Evolutionary conservation across 2,329 filamentous ascomycete genomes (phyloP).

Genomic region (Cladophialophora psammophila): DNA sequence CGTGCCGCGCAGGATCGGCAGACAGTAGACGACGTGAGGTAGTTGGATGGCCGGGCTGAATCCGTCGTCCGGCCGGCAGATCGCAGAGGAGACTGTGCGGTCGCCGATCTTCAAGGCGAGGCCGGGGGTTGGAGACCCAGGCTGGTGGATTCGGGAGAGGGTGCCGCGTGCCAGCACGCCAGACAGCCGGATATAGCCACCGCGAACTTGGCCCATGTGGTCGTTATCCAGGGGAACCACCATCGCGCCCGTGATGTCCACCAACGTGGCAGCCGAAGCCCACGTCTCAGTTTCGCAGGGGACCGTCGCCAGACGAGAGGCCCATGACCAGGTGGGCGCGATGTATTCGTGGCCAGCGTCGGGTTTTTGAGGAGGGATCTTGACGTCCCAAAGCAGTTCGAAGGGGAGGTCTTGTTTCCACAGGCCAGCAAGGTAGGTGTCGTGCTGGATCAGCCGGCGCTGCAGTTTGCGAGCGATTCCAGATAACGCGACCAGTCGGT

Average conservation of each 20-base stretch:
- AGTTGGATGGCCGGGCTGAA: neutral
- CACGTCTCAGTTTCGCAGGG: constrained; percentile 7
- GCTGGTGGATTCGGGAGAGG: neutral
- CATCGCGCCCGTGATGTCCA: neutral
- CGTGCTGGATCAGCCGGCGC: constrained; percentile 6
- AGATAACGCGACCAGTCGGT: constrained; percentile 28
- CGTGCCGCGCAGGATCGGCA: constrained; percentile 6
- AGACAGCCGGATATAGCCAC: neutral
- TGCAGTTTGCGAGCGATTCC: constrained; percentile 15
- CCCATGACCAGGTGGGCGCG: constrained; percentile 26
- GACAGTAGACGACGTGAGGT: constrained; percentile 1
- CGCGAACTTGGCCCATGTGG: neutral
- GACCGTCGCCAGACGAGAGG: constrained; percentile 10
- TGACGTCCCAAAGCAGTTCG: constrained; percentile 28
- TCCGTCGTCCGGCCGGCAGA: neutral
- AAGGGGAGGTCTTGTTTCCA: constrained; percentile 29
- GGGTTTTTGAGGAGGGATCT: neutral
- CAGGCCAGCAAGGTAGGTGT: constrained; percentile 27
- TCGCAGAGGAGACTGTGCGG: neutral
- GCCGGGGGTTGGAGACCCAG: neutral
- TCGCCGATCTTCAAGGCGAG: neutral
- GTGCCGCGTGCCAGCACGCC: neutral
- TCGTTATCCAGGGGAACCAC: neutral
- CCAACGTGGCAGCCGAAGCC: neutral
- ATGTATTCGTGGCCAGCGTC: neutral